Base-by-base conservation (phyloP, 805 yeast genomes). In the Hanseniaspora meyeri region DNA sequence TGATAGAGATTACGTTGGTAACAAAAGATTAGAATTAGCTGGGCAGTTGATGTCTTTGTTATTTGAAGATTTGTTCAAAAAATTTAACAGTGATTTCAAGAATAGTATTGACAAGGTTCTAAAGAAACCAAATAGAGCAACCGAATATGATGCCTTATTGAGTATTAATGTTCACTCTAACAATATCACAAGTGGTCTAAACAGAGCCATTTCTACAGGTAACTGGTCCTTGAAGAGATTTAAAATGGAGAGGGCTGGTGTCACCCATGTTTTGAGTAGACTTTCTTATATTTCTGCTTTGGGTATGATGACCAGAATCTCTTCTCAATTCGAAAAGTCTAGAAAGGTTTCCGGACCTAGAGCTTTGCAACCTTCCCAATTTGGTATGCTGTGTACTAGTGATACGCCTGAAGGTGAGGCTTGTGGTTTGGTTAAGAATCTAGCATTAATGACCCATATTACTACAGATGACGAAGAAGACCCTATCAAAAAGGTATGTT, bases 341-440 rank as follows among this genome's bases (percentile, higher is more conserved):
- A 79, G 98, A 72, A 93, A 93, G 70, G 98, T 93, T 43, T 87
- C 96, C 1, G 98, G 98, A 46, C 98, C 98, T 51, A 85, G 98
- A 78, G 97, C 98, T 16, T 77, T 93, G 62, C 98, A 93, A 70
- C 98, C 98, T 11, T 93, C 98, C 1, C 98, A 93, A 73, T 93
- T 93, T 70, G 98, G 98, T 68, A 93, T 93, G 97, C 76, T 93
- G 59, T 93, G 98, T 76, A 88, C 97, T 7, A 87, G 97, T 0
- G 98, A 93, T 78, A 93, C 98, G 0, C 98, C 98, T 1, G 98
- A 93, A 78, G 98, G 98, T 77, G 98, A 93, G 72, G 98, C 98
- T 0, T 93, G 98, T 81, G 98, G 98, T 66, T 78, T 93, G 70
- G 98, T 93, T 39, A 93, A 93, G 72, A 93, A 93, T 67, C 75